Evolutionary conservation across 768 basidiomycete genomes (phyloP).

Genomic region (Psilocybe cyanescens): DNA sequence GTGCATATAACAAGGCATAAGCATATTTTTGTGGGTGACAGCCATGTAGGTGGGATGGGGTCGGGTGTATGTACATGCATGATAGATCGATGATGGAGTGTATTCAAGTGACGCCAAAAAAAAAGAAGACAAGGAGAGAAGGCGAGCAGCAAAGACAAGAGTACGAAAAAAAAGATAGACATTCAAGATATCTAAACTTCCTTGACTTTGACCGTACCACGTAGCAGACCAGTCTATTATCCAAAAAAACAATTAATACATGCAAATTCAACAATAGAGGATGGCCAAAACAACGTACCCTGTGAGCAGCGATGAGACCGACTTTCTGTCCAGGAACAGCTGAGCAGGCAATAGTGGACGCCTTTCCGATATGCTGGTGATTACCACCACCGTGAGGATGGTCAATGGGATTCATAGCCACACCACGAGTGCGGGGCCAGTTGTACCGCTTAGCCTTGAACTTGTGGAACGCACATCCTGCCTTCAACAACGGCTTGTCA

Average conservation of each 20-base stretch:
- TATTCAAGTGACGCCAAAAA: too few relatives aligned
- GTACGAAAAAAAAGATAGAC: slow-evolving; percentile 3
- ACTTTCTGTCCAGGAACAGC: slow-evolving; percentile 99
- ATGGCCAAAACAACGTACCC: slow-evolving; percentile 56
- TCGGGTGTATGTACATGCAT: too few relatives aligned
- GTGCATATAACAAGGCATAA: too few relatives aligned
- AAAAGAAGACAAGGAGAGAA: too few relatives aligned
- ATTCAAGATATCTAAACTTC: slow-evolving; percentile 58
- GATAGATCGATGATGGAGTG: too few relatives aligned
- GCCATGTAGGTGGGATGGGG: too few relatives aligned
- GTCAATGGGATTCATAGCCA: slow-evolving; percentile 98
- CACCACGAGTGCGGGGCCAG: slow-evolving; percentile 99
- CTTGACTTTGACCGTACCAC: slow-evolving; percentile 99
- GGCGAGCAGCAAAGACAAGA: too few relatives aligned
- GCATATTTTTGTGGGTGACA: too few relatives aligned
- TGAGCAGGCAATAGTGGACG: slow-evolving; percentile 94
- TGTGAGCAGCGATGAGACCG: slow-evolving; percentile 94
- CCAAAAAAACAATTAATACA: background rate
- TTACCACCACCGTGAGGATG: slow-evolving; percentile 99
- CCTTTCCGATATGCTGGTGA: slow-evolving; percentile 99
- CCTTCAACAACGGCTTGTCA: slow-evolving; percentile 99
- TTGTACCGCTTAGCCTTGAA: slow-evolving; percentile 99
- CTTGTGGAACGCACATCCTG: slow-evolving; percentile 94
- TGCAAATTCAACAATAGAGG: background rate
- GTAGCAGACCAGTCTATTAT: slow-evolving; percentile 89